Base-by-base conservation (phyloP, 805 yeast species). In the Yarrowia osloensis region DNA sequence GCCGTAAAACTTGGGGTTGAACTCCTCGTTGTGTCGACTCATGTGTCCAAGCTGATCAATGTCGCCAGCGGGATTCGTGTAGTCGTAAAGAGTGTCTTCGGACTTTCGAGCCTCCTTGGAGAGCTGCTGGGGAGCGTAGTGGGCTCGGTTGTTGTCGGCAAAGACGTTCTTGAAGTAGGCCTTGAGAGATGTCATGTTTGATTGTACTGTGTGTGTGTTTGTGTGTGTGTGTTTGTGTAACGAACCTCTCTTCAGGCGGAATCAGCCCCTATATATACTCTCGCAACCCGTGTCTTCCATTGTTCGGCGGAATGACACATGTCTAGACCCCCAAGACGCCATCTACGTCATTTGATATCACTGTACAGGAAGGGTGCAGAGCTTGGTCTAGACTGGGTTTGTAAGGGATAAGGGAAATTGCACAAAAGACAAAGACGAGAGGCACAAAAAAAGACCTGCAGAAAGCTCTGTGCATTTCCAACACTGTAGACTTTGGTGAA, bases 1-100 rank as follows among this genome's bases (percentile, higher is more conserved):
- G 12, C 63, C 63, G 8, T 54, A 54, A 9, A 39, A 57, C 47
- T 39, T 40, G 47, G 63, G 63, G 42, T 57, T 57, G 47, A 57
- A 57, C 63, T 57, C 63, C 49, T 57, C 49, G n/a, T 57, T 57
- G 37, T 57, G 19, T 15, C 17, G 4, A 13, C 21, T 55, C 47
- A 39, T 6, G 2, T n/a, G n/a, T 3, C 47, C 40, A 2, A 19
- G 4, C 6, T 7, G 9, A 17, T 35, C 31, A n/a, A 35, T 28
- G 12, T 57, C 63, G 0, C 44, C 61, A n/a, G 44, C 44, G 33
- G 61, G 61, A 12, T 35, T 35, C 4, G 61, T 54, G 44, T 35
- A 35, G 22, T 54, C 61, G 31, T 17, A 35, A 1, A 54, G 44
- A 9, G 61, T 35, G 31, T 54, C 61, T 11, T 35, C 61, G 9